These are phyloP conservation scores for Volvariella volvacea DNA, from an alignment of 1,284 basidiomycete genomes.

Conservation along the genomic window DNA sequence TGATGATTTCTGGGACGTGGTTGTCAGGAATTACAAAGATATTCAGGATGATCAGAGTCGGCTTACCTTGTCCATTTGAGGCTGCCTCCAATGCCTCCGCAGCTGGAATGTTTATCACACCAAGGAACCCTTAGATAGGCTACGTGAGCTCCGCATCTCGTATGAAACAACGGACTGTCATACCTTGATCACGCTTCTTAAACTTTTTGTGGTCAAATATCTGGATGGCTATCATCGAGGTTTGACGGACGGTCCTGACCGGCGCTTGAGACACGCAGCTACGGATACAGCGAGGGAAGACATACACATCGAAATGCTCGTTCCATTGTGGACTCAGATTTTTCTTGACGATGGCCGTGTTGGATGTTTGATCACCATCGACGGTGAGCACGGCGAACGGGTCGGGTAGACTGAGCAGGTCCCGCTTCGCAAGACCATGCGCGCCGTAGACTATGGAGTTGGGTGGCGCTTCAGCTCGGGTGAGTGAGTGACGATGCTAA, in stretches of 20 bases:
- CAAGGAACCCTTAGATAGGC: constrained; percentile 47
- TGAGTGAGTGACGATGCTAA: constrained; percentile 1
- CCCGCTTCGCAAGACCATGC: constrained; percentile 83
- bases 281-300: constrained; percentile 10
- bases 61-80: constrained; percentile 68
- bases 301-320: constrained; percentile 88
- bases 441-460: constrained; percentile 72
- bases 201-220: constrained; percentile 98
- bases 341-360: constrained; percentile 80
- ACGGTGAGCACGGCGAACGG: constrained; percentile 96
- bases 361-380: constrained; percentile 92
- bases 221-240: constrained; percentile 91
- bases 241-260: constrained; percentile 76
- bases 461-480: constrained; percentile 1
- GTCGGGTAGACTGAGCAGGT: constrained; percentile 89
- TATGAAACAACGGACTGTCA: constrained; percentile 15
- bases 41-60: constrained; percentile 6
- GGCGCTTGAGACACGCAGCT: constrained; percentile 7
- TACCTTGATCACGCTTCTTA: constrained; percentile 94
- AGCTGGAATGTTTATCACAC: constrained; percentile 85
- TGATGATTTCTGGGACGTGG: constrained; percentile 52
- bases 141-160: constrained; percentile 3
- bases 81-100: constrained; percentile 79
- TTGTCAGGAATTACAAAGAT: constrained; percentile 7
- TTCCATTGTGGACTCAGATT: constrained; percentile 92